Percentiles rank a stretch among this genome's conserved stretches.
Conservation (phyloP, 1,284 basidiomycete species). For the Fomitopsis palustris region DNA sequence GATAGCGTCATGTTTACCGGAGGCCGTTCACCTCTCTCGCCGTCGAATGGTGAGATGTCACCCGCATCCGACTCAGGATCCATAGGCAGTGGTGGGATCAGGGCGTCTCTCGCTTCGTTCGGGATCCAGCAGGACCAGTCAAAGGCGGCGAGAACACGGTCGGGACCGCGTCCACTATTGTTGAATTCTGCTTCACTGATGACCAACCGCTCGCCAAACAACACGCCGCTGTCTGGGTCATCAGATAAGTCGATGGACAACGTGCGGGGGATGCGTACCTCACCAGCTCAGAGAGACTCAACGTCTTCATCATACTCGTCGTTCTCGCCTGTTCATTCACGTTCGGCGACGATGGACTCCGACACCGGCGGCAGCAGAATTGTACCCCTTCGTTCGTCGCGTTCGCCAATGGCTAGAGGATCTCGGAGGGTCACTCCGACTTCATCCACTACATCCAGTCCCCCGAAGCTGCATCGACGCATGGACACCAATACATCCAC, state of each 20-base stretch:
- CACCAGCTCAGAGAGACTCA: slow-evolving; percentile 43
- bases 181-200: slow-evolving; percentile 46
- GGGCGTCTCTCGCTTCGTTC: slow-evolving; percentile 34
- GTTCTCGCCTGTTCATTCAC: slow-evolving; percentile 45
- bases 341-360: slow-evolving; percentile 39
- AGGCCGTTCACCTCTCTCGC: slow-evolving; percentile 31
- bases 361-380: slow-evolving; percentile 50
- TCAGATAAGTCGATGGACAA: slow-evolving; percentile 41
- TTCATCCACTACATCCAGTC: slow-evolving; percentile 25
- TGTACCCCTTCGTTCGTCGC: slow-evolving; percentile 59
- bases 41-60: slow-evolving; percentile 37
- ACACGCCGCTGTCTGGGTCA: slow-evolving; percentile 30
- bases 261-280: slow-evolving; percentile 36
- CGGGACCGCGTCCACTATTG: slow-evolving; percentile 52
- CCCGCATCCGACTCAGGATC: slow-evolving; percentile 36
- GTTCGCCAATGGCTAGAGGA: slow-evolving; percentile 69
- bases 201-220: slow-evolving; percentile 40
- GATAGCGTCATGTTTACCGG: slow-evolving; percentile 46
- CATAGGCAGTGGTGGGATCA: slow-evolving; percentile 8
- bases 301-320: slow-evolving; percentile 63
- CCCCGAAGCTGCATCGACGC: slow-evolving; percentile 17
- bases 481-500: slow-evolving; percentile 19
- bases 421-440: slow-evolving; percentile 29
- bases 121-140: slow-evolving; percentile 13
- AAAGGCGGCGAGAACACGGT: slow-evolving; percentile 19